These are phyloP conservation scores for Candida palmyrensis DNA, from an alignment of 805 yeast genomes.

Conservation along the genomic window DNA sequence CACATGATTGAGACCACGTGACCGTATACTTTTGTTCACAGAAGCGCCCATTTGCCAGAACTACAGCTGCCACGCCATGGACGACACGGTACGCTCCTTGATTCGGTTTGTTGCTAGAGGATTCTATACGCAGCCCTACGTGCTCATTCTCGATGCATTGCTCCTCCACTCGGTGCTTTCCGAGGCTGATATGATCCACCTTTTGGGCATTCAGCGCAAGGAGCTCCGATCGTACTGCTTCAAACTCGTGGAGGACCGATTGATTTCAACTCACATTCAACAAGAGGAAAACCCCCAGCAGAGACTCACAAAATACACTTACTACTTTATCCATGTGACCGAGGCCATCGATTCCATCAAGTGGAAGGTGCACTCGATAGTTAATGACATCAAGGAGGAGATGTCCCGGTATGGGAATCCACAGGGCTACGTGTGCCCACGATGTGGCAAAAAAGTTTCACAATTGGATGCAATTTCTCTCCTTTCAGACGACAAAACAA, in stretches of 20 bases:
- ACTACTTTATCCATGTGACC: constrained; percentile 82
- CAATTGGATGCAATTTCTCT: constrained; percentile 85
- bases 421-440: constrained; percentile 88
- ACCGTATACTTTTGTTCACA: too few species aligned
- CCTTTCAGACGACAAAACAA: constrained; percentile 72
- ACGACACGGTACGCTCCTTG: constrained; percentile 45
- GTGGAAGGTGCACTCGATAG: constrained; percentile 92
- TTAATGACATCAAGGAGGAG: constrained; percentile 72
- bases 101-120: constrained; percentile 80
- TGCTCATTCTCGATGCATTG: constrained; percentile 81
- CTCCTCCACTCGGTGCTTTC: constrained; percentile 83
- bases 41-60: too few species aligned
- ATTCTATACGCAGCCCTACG: constrained; percentile 80
- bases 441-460: constrained; percentile 75
- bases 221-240: constrained; percentile 82
- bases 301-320: constrained; percentile 69
- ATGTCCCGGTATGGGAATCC: constrained; percentile 83
- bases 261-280: constrained; percentile 66
- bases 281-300: constrained; percentile 50
- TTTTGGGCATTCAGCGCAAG: constrained; percentile 80
- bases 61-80: too few species aligned
- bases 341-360: constrained; percentile 94
- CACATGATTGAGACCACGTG: too few species aligned
- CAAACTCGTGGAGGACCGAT: constrained; percentile 75
- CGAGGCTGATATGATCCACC: constrained; percentile 82